phyloP scores from a whole-genome alignment of 2,329 filamentous ascomycete species.

The Stromatinia cepivora region DNA sequence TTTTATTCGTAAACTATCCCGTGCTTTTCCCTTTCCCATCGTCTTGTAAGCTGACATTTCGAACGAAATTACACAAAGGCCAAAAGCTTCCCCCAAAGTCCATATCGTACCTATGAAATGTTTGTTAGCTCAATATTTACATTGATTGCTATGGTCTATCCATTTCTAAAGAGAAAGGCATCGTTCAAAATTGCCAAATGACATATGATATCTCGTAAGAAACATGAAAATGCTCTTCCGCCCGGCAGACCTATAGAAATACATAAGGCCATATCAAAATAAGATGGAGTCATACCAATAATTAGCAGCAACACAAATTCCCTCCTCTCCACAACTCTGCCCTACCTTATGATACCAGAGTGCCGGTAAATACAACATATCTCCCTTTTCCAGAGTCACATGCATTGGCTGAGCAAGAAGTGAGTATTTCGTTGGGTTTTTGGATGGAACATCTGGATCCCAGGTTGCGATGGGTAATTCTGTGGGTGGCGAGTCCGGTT shows the following conservation, averaged over 20 bases:
- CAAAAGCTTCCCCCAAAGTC: conserved; percentile 71
- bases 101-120: conserved; percentile 68
- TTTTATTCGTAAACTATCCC: neutral
- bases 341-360: conserved; percentile 86
- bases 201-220: neutral
- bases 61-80: conserved; percentile 44
- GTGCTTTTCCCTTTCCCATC: neutral
- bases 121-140: neutral
- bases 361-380: conserved; percentile 80
- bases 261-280: neutral
- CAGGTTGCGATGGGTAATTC: conserved; percentile 68
- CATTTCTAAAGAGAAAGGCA: too few species aligned
- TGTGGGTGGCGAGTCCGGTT: neutral
- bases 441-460: conserved; percentile 57
- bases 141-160: too few species aligned
- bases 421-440: conserved; percentile 56
- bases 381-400: conserved; percentile 70
- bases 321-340: conserved; percentile 67
- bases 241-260: too few species aligned
- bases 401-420: conserved; percentile 58
- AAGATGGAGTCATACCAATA: conserved; percentile 61
- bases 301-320: conserved; percentile 76
- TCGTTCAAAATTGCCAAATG: neutral
- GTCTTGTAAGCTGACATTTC: conserved; percentile 29
- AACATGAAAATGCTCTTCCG: neutral